Base-by-base conservation (phyloP, 495 filamentous ascomycete species). In the Saxophila tyrrhenica region DNA sequence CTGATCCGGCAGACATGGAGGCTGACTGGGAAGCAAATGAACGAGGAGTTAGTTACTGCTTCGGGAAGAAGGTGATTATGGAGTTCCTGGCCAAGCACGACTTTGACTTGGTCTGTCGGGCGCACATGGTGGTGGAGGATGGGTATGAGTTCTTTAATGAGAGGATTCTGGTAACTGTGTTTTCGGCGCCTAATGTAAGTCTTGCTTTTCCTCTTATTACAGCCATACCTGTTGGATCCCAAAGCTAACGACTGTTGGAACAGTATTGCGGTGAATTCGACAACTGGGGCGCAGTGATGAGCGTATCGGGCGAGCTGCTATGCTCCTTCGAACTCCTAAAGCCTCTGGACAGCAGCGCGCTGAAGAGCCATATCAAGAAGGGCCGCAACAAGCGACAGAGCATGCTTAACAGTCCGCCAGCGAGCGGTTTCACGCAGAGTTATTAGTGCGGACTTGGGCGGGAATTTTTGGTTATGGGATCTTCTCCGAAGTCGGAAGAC, bases 331-430 rank as follows among this genome's bases (percentile, higher is more conserved):
- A 99, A 70, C 72, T 97, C 19, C 74, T 99, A 58, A 99, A 99
- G 64, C 92, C 92, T 15, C 73, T 99, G 60, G 92, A 99, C 68
- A 95, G 89, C n/a, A 87, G 85, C 52, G 91, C 89, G 32, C 72
- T 99, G 60, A 99, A 99, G 77, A 95, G 84, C 62, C 94, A 97
- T 67, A 99, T 99, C 73, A 99, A 99, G 78, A 97, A 95, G 73
- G 87, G 89, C 48, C 80, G 91, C 38, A 94, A 87, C 68, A 89
- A 91, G 77, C 73, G 84, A 52, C 85, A 92, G 69, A 90, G 80
- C 67, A 89, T 94, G 79, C 75, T 96, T 39, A 94, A 89, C 73
- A 94, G 87, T 73, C 90, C 90, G 65, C 64, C 64, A 25, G 64
- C 64, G 24, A 62, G 44, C 48, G 61, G 61, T 48, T 63, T 58